A percentile compares a stretch with the other conserved stretches of the same genome.
phyloP scores from a whole-genome alignment of 768 basidiomycete species.

The Hypsizygus marmoreus region DNA sequence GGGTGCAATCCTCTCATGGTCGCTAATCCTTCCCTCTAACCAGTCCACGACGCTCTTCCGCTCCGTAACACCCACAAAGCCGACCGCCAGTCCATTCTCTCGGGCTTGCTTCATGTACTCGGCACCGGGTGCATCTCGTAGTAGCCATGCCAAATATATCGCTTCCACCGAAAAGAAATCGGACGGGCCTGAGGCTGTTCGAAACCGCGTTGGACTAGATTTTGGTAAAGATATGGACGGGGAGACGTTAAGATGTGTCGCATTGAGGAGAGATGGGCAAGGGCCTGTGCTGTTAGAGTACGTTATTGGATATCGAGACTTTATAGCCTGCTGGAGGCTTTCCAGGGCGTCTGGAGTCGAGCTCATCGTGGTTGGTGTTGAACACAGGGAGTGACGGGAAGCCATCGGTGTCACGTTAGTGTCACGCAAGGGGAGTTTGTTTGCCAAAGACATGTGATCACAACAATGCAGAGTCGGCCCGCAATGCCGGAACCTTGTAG shows the following conservation, averaged over 20 bases:
- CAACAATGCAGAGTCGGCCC: no score
- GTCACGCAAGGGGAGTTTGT: no score
- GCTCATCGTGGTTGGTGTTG: constrained; percentile 24
- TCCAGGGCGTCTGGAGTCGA: constrained; percentile 51
- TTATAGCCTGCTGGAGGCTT: constrained; percentile 64
- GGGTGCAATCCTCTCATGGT: constrained; percentile 54
- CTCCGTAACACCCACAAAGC: constrained; percentile 86
- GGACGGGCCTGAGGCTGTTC: constrained; percentile 44
- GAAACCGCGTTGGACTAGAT: constrained; percentile 74
- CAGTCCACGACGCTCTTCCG: constrained; percentile 85
- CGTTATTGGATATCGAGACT: constrained; percentile 48
- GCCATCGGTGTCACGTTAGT: no score
- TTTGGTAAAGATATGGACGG: constrained; percentile 62
- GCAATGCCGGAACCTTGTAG: no score
- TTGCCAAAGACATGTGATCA: no score
- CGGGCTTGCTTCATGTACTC: constrained; percentile 90
- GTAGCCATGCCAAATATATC: constrained; percentile 82
- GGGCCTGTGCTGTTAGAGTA: constrained; percentile 47
- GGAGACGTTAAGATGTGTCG: constrained; percentile 66
- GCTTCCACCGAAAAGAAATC: constrained; percentile 83
- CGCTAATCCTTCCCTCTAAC: constrained; percentile 60
- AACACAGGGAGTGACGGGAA: no score
- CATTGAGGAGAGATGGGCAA: constrained; percentile 50
- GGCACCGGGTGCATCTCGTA: constrained; percentile 70
- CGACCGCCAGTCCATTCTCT: constrained; percentile 69